Conservation (phyloP, 495 filamentous ascomycete species). For the Tricharina praecox region DNA sequence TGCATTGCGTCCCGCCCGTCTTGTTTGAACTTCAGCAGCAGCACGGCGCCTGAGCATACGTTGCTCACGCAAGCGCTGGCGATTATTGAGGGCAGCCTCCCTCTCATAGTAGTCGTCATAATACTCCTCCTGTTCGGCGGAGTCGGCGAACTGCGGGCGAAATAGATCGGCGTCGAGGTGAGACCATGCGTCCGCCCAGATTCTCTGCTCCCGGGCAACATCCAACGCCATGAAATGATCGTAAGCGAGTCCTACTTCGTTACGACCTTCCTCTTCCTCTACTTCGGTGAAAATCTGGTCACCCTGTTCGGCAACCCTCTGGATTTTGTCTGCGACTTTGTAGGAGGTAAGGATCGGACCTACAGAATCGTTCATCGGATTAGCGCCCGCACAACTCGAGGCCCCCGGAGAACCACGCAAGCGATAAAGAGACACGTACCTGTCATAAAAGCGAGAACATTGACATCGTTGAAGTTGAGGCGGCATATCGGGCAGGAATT, state of each 20-base stretch:
- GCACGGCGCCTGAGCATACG: constrained; percentile 11
- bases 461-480: constrained; percentile 72
- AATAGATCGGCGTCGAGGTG: constrained; percentile 4
- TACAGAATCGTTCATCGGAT: too few relatives aligned
- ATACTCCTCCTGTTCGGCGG: neutral
- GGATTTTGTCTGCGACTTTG: neutral
- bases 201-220: neutral
- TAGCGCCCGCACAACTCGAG: too few relatives aligned
- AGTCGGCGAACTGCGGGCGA: neutral
- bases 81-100: neutral
- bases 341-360: neutral
- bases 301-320: neutral
- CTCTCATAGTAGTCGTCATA: neutral
- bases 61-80: neutral
- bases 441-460: constrained; percentile 29
- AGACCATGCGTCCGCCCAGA: neutral
- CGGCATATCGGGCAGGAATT: constrained; percentile 98
- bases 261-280: neutral
- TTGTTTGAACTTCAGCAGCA: constrained; percentile 20
- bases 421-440: too few relatives aligned
- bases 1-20: constrained; percentile 13
- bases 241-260: neutral
- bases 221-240: neutral
- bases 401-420: too few relatives aligned
- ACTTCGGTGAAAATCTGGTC: neutral